Conservation (phyloP, 2,329 filamentous ascomycete genomes). For the Verticillium nubilum region DNA sequence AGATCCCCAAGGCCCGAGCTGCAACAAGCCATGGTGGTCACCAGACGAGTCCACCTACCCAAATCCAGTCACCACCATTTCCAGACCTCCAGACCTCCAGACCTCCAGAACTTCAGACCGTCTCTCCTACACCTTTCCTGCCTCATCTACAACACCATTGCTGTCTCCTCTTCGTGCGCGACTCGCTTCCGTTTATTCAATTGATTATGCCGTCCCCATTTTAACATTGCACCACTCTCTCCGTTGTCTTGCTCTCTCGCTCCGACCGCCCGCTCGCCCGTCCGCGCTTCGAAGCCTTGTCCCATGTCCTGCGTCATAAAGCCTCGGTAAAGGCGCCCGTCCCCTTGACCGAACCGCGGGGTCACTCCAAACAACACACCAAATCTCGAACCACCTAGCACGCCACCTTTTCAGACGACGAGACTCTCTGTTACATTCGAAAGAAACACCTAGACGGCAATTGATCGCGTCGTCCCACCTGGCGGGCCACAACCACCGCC, state of each 20-base stretch:
- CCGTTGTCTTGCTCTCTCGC: background rate
- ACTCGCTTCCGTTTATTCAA: slow-evolving; percentile 15
- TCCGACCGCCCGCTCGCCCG: background rate
- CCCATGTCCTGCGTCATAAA: slow-evolving; percentile 16
- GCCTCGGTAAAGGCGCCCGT: slow-evolving; percentile 14
- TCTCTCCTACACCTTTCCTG: background rate
- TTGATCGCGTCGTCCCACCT: background rate
- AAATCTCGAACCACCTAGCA: background rate
- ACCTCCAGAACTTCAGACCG: background rate
- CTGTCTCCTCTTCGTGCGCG: slow-evolving; percentile 10
- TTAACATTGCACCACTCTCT: background rate
- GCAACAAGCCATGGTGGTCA: background rate
- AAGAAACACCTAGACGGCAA: background rate
- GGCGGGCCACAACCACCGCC: background rate
- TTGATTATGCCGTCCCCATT: slow-evolving; percentile 4
- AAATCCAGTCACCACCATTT: background rate
- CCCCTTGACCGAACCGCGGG: slow-evolving; percentile 11
- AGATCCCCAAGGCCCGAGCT: background rate
- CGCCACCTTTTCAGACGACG: background rate
- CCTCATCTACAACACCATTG: background rate
- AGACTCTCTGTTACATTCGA: background rate
- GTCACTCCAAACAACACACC: slow-evolving; percentile 8
- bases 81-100: too few species aligned
- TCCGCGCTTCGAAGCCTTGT: slow-evolving; percentile 1
- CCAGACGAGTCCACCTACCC: background rate